Base-by-base conservation (phyloP, 2,329 filamentous ascomycete species). In the Davidsoniella neocaledoniae region DNA sequence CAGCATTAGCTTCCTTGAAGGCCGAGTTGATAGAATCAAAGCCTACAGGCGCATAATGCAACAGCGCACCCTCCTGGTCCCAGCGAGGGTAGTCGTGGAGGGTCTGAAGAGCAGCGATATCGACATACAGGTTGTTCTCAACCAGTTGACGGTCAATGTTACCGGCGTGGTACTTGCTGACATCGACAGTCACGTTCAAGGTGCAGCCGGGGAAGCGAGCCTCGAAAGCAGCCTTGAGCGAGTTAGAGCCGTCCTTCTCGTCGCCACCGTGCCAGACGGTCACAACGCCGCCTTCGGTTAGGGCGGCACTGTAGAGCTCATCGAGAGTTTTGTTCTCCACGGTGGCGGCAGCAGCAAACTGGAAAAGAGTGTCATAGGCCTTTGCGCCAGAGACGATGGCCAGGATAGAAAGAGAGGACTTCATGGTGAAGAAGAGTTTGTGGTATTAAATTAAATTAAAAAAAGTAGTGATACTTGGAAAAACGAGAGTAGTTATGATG, bases 81-180 rank as follows among this genome's bases (percentile, higher is more conserved):
- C 73, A 76, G 7, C 70, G 65, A 0, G 69, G 66, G 54, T 64
- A 76, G 54, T 75, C 71, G 12, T 74, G 65, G 8, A 73, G 55
- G 0, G 71, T 73, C 56, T 76, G 73, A 3, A 76, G 57, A 5
- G 67, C 62, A 42, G 67, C 59, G 54, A 65, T 66, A 56, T 77
- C 74, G 17, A 69, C 63, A 8, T 61, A 63, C 10, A 67, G 60
- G 5, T 59, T 61, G 6, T 61, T 58, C 1, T 56, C 53, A 3
- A 63, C 66, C 1, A 73, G 58, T 50, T 71, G 67, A 37, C 64
- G 57, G 54, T 77, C 70, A 5, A 75, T 55, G 6, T 60, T 61
- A 16, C 56, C 61, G 50, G 73, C 68, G 54, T 72, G 72, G 54
- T 76, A 76, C 55, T 76, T 76, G 52, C 71, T 74, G 0, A 76